Conservation (phyloP, 805 yeast genomes). For the Wickerhamomyces alni region DNA sequence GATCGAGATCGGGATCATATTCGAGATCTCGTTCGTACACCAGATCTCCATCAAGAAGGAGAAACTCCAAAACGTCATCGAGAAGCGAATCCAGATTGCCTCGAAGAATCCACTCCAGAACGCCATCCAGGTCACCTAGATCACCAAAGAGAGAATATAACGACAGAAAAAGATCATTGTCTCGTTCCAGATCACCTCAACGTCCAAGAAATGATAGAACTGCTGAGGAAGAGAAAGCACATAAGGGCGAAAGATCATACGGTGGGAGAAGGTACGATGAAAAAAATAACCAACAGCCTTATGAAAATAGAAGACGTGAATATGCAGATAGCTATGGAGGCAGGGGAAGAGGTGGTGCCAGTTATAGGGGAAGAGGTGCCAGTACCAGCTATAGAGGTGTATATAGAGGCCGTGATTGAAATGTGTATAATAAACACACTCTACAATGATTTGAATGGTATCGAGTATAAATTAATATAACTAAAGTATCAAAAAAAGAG, state of each 20-base stretch:
- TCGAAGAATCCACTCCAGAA: neutral
- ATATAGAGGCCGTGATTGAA: too few species aligned
- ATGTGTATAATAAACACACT: neutral
- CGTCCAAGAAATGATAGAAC: too few species aligned
- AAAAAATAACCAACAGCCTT: too few species aligned
- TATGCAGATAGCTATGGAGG: neutral
- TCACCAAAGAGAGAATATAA: too few species aligned
- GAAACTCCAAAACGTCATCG: slow-evolving; percentile 7
- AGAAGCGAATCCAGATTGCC: slow-evolving; percentile 2
- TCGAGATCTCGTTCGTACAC: slow-evolving; percentile 5
- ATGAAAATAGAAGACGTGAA: neutral
- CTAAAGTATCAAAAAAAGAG: neutral
- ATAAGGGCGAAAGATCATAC: too few species aligned
- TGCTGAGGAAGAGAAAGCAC: too few species aligned
- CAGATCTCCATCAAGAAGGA: slow-evolving; percentile 18
- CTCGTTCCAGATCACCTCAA: neutral
- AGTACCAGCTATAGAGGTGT: too few species aligned
- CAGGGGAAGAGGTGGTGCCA: neutral
- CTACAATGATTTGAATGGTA: neutral
- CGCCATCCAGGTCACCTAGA: neutral
- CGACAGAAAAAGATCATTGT: neutral
- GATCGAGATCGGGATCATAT: slow-evolving; percentile 11
- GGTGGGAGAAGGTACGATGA: neutral
- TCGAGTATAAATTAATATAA: neutral
- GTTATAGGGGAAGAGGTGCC: too few species aligned